Conservation (phyloP, 192 early-diverging fungal species). For the Rhizophagus prolifer region DNA sequence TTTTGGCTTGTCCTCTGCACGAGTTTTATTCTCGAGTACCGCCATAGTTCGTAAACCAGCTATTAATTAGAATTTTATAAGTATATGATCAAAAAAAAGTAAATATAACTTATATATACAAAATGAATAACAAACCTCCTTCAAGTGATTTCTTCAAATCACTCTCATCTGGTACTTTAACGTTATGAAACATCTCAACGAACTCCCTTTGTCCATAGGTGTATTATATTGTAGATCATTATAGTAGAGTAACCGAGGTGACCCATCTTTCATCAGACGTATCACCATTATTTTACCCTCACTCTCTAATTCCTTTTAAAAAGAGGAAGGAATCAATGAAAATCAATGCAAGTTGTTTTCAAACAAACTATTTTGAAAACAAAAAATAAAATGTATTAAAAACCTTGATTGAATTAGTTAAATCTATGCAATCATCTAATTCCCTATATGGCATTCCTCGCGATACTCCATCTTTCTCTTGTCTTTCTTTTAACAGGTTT, state of each 20-base stretch:
- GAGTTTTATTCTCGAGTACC: constrained; percentile 62
- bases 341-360: background rate
- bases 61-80: constrained; percentile 6
- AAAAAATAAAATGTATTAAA: background rate
- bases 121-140: constrained; percentile 36
- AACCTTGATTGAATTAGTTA: constrained; percentile 41
- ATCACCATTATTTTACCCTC: constrained; percentile 62
- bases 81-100: background rate
- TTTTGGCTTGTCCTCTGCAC: constrained; percentile 54
- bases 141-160: constrained; percentile 72
- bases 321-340: no score
- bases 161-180: constrained; percentile 68
- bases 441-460: constrained; percentile 75
- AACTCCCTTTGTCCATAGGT: constrained; percentile 64
- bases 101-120: background rate
- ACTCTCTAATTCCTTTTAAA: constrained; percentile 51
- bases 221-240: constrained; percentile 59
- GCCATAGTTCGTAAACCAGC: constrained; percentile 75
- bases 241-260: constrained; percentile 65
- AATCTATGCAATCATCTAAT: constrained; percentile 70
- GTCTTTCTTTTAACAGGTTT: constrained; percentile 52
- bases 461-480: constrained; percentile 53
- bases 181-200: constrained; percentile 68
- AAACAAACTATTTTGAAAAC: background rate
- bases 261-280: constrained; percentile 60